A percentile compares a stretch with the other conserved stretches of the same genome.
These are phyloP conservation scores for Ophidiomyces ophidiicola DNA, from an alignment of 2,329 filamentous ascomycete genomes.

Conservation along the genomic window DNA sequence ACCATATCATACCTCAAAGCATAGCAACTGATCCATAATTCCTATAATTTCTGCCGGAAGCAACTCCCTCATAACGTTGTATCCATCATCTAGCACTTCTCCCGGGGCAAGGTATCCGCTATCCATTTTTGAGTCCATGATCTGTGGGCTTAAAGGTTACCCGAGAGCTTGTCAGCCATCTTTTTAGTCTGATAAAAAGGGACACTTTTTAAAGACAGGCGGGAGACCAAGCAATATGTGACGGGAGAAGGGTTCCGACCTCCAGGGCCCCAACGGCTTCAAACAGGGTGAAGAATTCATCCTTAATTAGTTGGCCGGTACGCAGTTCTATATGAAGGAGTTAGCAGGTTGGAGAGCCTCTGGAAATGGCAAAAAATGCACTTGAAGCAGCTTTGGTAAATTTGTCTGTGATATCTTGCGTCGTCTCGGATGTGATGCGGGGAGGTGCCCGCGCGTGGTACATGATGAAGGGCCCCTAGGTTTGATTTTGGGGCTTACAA, in stretches of 20 bases:
- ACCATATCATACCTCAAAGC: slow-evolving; percentile 55
- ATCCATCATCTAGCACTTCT: slow-evolving; percentile 65
- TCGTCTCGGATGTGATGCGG: slow-evolving; percentile 23
- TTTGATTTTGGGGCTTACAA: too few species aligned
- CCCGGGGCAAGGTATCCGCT: slow-evolving; percentile 70
- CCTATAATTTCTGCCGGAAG: slow-evolving; percentile 72
- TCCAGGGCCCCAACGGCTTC: slow-evolving; percentile 73
- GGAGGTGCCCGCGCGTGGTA: background rate
- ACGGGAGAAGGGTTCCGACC: slow-evolving; percentile 26
- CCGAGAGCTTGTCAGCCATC: background rate
- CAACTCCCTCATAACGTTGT: slow-evolving; percentile 57
- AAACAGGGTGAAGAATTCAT: slow-evolving; percentile 87
- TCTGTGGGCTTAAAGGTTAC: slow-evolving; percentile 42
- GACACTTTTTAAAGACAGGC: background rate
- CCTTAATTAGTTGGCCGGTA: slow-evolving; percentile 78
- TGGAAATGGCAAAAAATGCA: slow-evolving; percentile 28
- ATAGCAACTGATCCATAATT: slow-evolving; percentile 86
- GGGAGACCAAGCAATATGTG: background rate
- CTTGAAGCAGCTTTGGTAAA: slow-evolving; percentile 43
- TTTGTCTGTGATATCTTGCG: slow-evolving; percentile 44
- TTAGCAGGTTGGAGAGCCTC: background rate
- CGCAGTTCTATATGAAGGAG: slow-evolving; percentile 47
- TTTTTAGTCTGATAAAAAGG: background rate
- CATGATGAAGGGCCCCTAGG: background rate
- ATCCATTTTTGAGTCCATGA: slow-evolving; percentile 99